Base-by-base conservation (phyloP, 1,284 basidiomycete genomes). In the Polyporus tsugae region DNA sequence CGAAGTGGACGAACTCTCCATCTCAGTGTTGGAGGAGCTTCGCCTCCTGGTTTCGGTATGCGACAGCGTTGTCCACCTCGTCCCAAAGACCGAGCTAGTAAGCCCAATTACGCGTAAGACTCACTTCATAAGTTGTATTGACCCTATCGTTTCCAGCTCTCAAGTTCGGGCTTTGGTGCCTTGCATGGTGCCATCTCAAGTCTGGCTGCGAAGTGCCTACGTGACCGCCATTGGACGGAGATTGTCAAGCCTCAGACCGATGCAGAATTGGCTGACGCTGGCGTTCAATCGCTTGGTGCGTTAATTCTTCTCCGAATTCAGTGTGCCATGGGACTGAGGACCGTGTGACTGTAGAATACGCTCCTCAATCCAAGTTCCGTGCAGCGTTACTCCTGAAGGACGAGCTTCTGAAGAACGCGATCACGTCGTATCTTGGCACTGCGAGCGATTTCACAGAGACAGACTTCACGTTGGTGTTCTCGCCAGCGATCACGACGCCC, bases 101-200 rank as follows among this genome's bases (percentile, higher is more conserved):
- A 78, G 90, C 82, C 9, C 29, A 19, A 25, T 38, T 49, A 41
- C 13, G 41, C 17, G 15, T 29, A 29, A 29, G 29, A 7, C 42
- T 22, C 6, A n/a, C 22, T 11, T 41, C 6, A 25, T 9, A 19
- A 15, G 11, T 11, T 2, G 19, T 13, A 13, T 39, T 60, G 38
- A 33, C 36, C 60, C 25, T 63, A 36, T 67, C 61, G 57, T 70
- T 49, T 61, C 2, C 68, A 92, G 91, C 76, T 84, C 41, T 85
- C 89, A 64, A 87, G 90, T 78, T 87, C 91, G 2, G 91, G 92
- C 5, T 96, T 95, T 76, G 95, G 95, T 4, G 88, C 90, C 0
- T 87, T 97, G 68, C 96, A 99, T 77, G 84, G 89, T 3, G 91
- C 95, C 0, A 88, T 97, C 22, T 83, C 97, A 15, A 85, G 86